Percentiles rank a stretch among this genome's conserved stretches.
These are phyloP conservation scores for Scheffersomyces amazonensis DNA, from an alignment of 805 yeast species.

Conservation along the genomic window DNA sequence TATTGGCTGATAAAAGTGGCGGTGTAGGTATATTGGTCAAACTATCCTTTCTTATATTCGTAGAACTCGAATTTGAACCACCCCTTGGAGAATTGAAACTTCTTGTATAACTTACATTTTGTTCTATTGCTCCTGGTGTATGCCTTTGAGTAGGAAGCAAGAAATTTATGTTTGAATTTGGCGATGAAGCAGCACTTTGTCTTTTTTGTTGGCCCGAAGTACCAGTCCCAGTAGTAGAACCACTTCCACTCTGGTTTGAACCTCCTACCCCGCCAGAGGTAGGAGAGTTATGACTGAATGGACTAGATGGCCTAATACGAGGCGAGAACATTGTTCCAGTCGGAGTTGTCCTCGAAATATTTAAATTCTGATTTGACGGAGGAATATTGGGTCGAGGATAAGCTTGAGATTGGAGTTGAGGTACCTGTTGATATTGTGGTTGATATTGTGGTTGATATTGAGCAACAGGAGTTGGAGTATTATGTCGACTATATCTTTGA, in stretches of 20 bases:
- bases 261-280: no score
- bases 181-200: neutral
- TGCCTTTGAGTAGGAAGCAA: conserved; percentile 5
- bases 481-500: neutral
- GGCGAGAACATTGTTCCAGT: conserved; percentile 7
- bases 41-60: neutral
- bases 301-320: conserved; percentile 1
- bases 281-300: neutral
- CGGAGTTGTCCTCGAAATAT: no score
- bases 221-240: no score
- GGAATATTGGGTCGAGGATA: neutral
- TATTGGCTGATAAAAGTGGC: neutral
- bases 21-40: neutral
- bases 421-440: neutral
- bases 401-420: no score
- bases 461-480: neutral
- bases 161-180: conserved; percentile 1
- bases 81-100: conserved; percentile 2
- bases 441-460: no score
- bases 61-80: neutral
- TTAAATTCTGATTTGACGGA: no score
- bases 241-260: no score
- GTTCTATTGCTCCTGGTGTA: conserved; percentile 8
- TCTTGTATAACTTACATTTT: conserved; percentile 12
- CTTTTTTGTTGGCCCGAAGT: conserved; percentile 3